phyloP scores from a whole-genome alignment of 169 alveolate species.

The Theileria parva region DNA sequence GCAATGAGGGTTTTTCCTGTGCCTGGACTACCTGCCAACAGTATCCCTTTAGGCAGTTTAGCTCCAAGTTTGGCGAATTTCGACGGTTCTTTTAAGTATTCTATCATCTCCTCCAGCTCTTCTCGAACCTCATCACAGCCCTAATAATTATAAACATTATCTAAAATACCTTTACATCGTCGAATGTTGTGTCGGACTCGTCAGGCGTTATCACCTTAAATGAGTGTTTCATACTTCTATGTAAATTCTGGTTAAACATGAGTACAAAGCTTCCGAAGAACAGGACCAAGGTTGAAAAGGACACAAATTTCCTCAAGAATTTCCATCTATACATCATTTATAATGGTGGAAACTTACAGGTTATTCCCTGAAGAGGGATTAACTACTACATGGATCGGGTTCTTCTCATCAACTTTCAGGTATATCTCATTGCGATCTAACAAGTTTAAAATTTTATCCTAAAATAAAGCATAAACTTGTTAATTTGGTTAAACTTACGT shows the following conservation, averaged over 20 bases:
- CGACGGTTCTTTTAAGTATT: conserved; percentile 83
- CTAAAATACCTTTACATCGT: conserved; percentile 59
- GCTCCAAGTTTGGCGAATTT: conserved; percentile 90
- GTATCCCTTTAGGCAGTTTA: conserved; percentile 94
- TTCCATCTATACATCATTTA: conserved; percentile 24
- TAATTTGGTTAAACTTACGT: not conserved
- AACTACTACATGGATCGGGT: conserved; percentile 58
- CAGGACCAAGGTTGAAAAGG: conserved; percentile 61
- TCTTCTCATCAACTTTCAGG: conserved; percentile 42
- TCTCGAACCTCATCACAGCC: conserved; percentile 68
- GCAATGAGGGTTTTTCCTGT: conserved; percentile 92
- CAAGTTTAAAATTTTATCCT: conserved; percentile 14
- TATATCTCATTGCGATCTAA: conserved; percentile 48
- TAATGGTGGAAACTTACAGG: not conserved
- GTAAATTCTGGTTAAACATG: conserved; percentile 69
- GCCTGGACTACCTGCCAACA: conserved; percentile 81
- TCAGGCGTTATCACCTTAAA: conserved; percentile 56
- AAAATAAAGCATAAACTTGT: not conserved
- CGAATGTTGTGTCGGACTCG: conserved; percentile 62
- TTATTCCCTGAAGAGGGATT: conserved; percentile 26
- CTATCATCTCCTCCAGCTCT: conserved; percentile 73
- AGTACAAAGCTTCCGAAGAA: conserved; percentile 50
- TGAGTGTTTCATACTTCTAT: conserved; percentile 64
- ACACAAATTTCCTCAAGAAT: conserved; percentile 18
- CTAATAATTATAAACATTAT: conserved; percentile 41